Evolutionary conservation across 768 basidiomycete species (phyloP), one percentile per base, ranked within the genome.

Genomic region (Chalciporus piperatus): DNA sequence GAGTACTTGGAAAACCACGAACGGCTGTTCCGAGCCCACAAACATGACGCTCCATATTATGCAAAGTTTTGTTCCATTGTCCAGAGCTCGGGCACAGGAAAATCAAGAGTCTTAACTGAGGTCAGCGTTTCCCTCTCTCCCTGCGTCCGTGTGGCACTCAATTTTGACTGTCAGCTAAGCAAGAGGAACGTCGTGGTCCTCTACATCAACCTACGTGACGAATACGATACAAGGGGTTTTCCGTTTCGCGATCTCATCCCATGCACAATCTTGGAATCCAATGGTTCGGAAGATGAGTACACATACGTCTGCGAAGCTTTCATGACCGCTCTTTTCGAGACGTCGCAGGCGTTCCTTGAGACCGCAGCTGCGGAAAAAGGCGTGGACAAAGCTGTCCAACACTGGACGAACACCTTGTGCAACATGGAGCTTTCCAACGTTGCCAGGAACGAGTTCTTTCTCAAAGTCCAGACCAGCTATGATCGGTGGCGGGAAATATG

Each of bases 1-100:
- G 56, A 63, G 32, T 63, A 60, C 40, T 41, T 63, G 23, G 39
- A 37, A n/a, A 39, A 16, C 10, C 54, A 58, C 37, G 48, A 61
- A 25, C 35, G 30, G 3, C 16, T 49, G 7, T 59, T 59, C 43
- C 28, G 33, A 22, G 22, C 22, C 22, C 2, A 2, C 4, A 2
- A 22, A 12, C 11, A 12, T 1, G 33, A 6, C 33, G 6, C 33
- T 5, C 33, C 14, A 11, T 33, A 13, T 33, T 33, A 33, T 33
- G 33, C 33, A 12, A 33, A 33, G 33, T 33, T 33, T 6, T 33
- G 11, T 14, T 33, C 12, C 4, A 33, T 33, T 10, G 14, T 33
- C 14, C 33, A 33, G 33, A 33, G 33, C 33, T 33, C 33, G 14
- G 33, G 14, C 2, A 33, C 33, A 32, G 32, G 17, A 39, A 12